Percentiles rank a stretch among this genome's conserved stretches.
Evolutionary conservation across 2,329 filamentous ascomycete genomes (phyloP).

Genomic region (Fusarium setosum): DNA sequence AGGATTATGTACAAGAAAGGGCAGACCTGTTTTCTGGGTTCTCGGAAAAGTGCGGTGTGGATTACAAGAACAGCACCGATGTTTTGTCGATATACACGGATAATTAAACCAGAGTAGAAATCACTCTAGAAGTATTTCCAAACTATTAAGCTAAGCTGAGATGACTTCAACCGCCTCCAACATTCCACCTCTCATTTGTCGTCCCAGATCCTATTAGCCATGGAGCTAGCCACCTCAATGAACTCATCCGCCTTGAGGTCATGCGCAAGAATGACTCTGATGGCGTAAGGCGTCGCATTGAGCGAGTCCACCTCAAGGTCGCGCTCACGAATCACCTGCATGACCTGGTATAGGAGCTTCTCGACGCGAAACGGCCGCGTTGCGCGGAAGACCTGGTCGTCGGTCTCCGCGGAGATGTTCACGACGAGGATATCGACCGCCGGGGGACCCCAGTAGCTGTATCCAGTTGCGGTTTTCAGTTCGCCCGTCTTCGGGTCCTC

Average conservation of each 20-base stretch:
- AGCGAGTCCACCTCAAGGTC: background rate
- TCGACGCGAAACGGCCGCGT: background rate
- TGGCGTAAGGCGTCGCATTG: background rate
- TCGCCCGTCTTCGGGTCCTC: background rate
- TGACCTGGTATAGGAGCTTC: background rate
- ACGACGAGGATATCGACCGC: background rate
- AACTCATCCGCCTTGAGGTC: background rate
- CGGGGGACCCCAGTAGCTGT: background rate
- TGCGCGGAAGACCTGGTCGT: background rate
- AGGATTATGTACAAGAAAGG: constrained; percentile 31
- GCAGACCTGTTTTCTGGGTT: constrained; percentile 33
- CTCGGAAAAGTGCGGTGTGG: constrained; percentile 36
- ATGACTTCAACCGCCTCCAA: too few species aligned
- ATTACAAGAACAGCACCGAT: constrained; percentile 38
- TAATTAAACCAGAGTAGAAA: background rate
- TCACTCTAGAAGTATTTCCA: too few species aligned
- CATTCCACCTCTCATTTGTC: background rate
- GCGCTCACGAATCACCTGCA: background rate
- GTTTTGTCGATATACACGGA: constrained; percentile 35
- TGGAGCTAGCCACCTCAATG: background rate
- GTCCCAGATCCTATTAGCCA: background rate
- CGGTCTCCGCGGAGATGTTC: background rate
- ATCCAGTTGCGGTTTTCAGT: background rate
- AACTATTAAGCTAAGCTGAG: background rate
- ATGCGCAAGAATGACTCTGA: background rate